Conservation (phyloP, 2,329 filamentous ascomycete species). For the Exophiala bonariae region DNA sequence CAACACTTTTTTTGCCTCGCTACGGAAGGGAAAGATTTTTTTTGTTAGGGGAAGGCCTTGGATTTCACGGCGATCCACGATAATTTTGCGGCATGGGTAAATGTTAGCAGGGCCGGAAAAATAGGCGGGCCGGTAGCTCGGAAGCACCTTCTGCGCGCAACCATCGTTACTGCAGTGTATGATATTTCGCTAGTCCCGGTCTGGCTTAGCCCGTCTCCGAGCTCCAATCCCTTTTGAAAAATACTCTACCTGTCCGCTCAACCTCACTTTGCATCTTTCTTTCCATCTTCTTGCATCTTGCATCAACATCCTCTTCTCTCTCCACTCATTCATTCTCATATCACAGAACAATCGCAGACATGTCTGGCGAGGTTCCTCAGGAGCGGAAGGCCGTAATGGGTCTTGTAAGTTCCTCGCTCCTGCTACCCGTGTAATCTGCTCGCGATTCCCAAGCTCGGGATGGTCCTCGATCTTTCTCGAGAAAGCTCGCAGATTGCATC, state of each 20-base stretch:
- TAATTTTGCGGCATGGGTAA: too few relatives aligned
- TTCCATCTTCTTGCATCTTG: constrained; percentile 33
- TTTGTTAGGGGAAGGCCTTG: too few relatives aligned
- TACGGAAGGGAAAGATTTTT: too few relatives aligned
- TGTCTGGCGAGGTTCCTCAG: constrained; percentile 51
- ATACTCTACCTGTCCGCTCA: constrained; percentile 31
- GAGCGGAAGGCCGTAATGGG: constrained; percentile 55
- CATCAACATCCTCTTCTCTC: constrained; percentile 37
- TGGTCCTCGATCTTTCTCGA: not conserved
- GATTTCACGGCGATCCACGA: too few relatives aligned
- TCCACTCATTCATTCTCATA: constrained; percentile 35
- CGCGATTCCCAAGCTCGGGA: constrained; percentile 1
- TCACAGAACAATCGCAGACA: constrained; percentile 37
- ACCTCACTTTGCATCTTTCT: constrained; percentile 36
- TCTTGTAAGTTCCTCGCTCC: constrained; percentile 5
- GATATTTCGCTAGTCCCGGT: constrained; percentile 5
- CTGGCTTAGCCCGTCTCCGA: constrained; percentile 17
- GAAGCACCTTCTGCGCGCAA: constrained; percentile 1
- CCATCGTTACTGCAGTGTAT: not conserved
- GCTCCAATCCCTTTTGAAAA: constrained; percentile 23
- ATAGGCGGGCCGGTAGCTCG: not conserved
- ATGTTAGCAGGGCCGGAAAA: too few relatives aligned
- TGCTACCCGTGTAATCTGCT: too few relatives aligned
- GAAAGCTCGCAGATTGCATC: too few relatives aligned
- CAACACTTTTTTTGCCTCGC: too few relatives aligned